Evolutionary conservation across 2,329 filamentous ascomycete species (phyloP).

Genomic region (Calycina herbarum): DNA sequence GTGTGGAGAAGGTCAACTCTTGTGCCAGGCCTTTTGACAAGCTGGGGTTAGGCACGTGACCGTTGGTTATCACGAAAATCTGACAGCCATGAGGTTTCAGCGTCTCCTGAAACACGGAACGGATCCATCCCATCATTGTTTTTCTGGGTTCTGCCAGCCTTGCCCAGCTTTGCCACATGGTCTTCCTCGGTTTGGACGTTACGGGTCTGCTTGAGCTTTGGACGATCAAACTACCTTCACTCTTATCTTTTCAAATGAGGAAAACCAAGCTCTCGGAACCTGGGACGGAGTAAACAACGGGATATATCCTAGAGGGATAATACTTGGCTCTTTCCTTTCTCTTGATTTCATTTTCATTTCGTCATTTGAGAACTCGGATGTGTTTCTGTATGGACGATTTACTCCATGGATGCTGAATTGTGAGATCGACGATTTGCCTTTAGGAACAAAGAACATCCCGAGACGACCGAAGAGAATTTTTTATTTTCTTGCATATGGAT

Average conservation of each 20-base stretch:
- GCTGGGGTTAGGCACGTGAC: neutral
- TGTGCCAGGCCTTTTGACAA: neutral
- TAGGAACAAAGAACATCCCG: no score
- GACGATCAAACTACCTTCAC: neutral
- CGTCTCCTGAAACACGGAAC: slow-evolving; percentile 2
- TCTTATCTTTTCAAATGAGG: neutral
- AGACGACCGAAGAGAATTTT: no score
- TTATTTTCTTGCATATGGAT: no score
- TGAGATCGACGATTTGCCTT: no score
- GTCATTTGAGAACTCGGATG: no score
- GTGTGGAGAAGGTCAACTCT: no score
- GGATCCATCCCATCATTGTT: neutral
- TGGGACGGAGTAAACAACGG: neutral
- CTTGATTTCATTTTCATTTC: no score
- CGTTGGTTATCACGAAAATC: no score
- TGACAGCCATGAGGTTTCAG: neutral
- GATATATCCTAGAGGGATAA: no score
- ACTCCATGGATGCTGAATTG: no score
- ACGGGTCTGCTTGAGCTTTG: neutral
- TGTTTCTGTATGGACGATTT: no score
- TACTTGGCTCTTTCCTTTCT: no score
- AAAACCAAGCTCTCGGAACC: neutral
- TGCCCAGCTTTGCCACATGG: neutral
- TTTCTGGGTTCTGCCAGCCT: neutral
- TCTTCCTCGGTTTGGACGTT: neutral